These are phyloP conservation scores for Hymenoscyphus fructigenus DNA, from an alignment of 2,329 filamentous ascomycete genomes.

Conservation along the genomic window DNA sequence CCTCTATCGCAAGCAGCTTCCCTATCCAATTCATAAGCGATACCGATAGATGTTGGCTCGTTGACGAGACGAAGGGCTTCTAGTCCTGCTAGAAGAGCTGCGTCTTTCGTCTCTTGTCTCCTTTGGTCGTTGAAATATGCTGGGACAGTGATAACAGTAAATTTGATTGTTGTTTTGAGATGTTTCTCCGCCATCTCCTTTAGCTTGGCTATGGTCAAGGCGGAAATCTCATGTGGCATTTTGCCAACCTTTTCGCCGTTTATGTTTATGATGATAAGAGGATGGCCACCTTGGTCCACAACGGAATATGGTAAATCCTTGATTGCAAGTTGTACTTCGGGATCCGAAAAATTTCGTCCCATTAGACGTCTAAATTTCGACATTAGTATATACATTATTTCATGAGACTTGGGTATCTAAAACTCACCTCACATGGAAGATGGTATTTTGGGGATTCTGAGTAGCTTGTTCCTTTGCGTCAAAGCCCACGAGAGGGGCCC, in stretches of 20 bases:
- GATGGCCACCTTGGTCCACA: constrained; percentile 2
- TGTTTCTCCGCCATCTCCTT: constrained; percentile 13
- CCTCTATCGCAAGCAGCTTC: constrained; percentile 32
- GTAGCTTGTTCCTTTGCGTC: constrained; percentile 18
- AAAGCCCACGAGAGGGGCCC: constrained; percentile 18
- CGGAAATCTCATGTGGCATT: constrained; percentile 13
- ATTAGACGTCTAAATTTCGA: constrained; percentile 11
- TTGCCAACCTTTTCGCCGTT: not conserved
- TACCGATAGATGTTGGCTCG: constrained; percentile 78
- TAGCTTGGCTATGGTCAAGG: constrained; percentile 16
- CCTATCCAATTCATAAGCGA: constrained; percentile 64
- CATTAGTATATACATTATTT: not conserved
- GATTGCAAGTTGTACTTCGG: constrained; percentile 10
- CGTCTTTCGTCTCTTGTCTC: constrained; percentile 94
- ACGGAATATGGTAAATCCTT: constrained; percentile 14
- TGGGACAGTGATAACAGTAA: constrained; percentile 64
- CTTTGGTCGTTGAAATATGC: constrained; percentile 99
- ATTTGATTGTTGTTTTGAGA: constrained; percentile 1
- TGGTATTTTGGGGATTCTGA: constrained; percentile 14
- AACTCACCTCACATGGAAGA: constrained; percentile 16
- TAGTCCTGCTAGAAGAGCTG: constrained; percentile 85
- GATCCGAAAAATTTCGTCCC: constrained; percentile 15
- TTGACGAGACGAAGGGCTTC: constrained; percentile 96
- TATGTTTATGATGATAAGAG: constrained; percentile 10
- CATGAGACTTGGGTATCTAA: constrained; percentile 18